Evolutionary conservation across 305 asterid genomes (phyloP), one percentile per base, ranked within the genome.

Genomic region (Striga hermonthica): DNA sequence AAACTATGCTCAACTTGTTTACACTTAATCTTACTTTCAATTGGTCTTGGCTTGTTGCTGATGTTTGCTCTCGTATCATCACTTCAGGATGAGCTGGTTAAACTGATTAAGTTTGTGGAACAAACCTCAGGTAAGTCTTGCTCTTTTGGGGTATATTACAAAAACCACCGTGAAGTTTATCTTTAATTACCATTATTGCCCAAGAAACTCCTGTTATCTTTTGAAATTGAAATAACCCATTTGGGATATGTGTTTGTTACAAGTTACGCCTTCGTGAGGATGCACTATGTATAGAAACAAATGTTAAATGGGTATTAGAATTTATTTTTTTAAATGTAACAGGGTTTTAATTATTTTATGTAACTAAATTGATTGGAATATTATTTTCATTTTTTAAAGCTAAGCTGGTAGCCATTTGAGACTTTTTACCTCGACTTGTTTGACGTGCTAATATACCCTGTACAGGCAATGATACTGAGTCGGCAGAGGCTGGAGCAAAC

Each of bases 41-140:
- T 37, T 66, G 7, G 31, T 65, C 50, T 44, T 22, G 31, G 31
- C 31, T 22, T 64, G 54, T 60, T 73, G 61, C 76, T 85, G 57
- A 86, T 65, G 31, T 74, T 8, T 67, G 49, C 60, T 54, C 11
- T 44, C 57, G 2, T 2, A 22, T 52, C 62, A 14, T 65, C 72
- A 70, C 78, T 16, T 64, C 84, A 94, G 99, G 99, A 94, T 68
- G 99, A 81, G 76, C 44, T 90, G 68, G 40, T 76, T 70, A 94
- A 80, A 79, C 53, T 90, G 87, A 80, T 94, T 65, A 86, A 88
- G 81, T 82, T 81, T 65, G 80, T 84, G 57, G 97, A 86, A 76
- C 95, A 82, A 72, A 71, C 81, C 57, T 82, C 95, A 64, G 97
- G 97, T 88, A 83, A 60, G 57, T 60, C 63, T 28, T 55, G 48